Evolutionary conservation across 192 early-diverging fungal genomes (phyloP).

Genomic region (Mortierella hygrophila): DNA sequence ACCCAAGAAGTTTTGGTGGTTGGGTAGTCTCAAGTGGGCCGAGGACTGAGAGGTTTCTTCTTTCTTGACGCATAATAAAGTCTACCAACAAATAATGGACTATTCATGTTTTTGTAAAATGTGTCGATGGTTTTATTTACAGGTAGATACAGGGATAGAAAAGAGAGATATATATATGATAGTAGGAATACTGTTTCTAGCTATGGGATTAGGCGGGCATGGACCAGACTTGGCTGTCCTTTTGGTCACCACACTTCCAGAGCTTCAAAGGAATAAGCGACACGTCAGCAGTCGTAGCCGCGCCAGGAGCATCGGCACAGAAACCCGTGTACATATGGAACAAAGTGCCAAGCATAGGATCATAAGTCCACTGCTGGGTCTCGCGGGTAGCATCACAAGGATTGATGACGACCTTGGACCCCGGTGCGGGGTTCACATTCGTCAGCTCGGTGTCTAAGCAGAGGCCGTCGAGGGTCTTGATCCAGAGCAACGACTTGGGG

Average conservation of each 20-base stretch:
- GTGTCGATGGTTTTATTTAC: neutral
- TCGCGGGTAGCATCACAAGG: constrained; percentile 25
- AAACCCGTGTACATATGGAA: constrained; percentile 35
- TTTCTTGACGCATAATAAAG: constrained; percentile 6
- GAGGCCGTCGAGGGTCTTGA: constrained; percentile 40
- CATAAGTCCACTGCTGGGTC: constrained; percentile 49
- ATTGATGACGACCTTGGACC: constrained; percentile 29
- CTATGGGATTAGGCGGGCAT: constrained; percentile 28
- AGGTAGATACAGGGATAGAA: neutral
- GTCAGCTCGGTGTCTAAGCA: constrained; percentile 26
- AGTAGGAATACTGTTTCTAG: neutral
- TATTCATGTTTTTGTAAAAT: neutral
- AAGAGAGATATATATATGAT: neutral
- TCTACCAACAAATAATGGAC: neutral
- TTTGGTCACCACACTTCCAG: constrained; percentile 35
- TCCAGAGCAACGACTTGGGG: constrained; percentile 24
- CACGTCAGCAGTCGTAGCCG: neutral
- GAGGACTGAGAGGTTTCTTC: constrained; percentile 65
- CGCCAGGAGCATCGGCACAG: constrained; percentile 33
- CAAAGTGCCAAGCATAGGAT: constrained; percentile 35
- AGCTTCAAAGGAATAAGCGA: constrained; percentile 7
- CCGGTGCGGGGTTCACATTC: neutral
- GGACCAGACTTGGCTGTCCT: constrained; percentile 48
- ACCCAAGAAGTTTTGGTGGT: constrained; percentile 85
- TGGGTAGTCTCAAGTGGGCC: constrained; percentile 94